Conservation (phyloP, 208 protist species). For the Acanthamoeba lenticulata region DNA sequence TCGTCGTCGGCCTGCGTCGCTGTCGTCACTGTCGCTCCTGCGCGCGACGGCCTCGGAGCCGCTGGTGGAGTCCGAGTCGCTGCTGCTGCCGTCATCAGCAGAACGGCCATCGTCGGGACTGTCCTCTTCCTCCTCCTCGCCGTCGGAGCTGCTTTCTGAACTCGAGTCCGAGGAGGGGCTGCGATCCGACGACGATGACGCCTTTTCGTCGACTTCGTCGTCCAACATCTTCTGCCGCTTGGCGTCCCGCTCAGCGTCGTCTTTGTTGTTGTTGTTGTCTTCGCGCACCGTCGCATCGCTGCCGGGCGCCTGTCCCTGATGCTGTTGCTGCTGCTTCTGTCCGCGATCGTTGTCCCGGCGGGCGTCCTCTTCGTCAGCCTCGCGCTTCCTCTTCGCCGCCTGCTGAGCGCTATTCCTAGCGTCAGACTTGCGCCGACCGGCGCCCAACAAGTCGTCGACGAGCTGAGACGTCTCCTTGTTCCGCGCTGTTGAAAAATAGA, state of each 20-base stretch:
- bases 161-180: too few relatives aligned
- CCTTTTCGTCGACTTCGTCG: neutral
- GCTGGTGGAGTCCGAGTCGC: too few relatives aligned
- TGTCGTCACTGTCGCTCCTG: too few relatives aligned
- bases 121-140: neutral
- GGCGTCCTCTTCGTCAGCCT: neutral
- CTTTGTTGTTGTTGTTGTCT: neutral
- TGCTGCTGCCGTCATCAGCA: too few relatives aligned
- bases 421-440: neutral
- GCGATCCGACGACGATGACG: too few relatives aligned
- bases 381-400: neutral
- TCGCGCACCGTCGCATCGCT: neutral
- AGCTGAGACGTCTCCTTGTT: neutral
- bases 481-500: neutral
- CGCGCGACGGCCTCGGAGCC: too few relatives aligned
- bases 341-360: neutral
- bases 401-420: neutral
- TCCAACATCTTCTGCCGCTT: neutral
- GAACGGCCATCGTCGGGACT: too few relatives aligned
- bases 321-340: neutral
- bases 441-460: conserved; percentile 18
- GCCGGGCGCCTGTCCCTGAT: neutral
- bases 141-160: too few relatives aligned
- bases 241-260: neutral
- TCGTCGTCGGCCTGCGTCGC: too few relatives aligned